These are phyloP conservation scores for Narthecium ossifragum DNA, from an alignment of 106 monocot genomes.

Conservation along the genomic window DNA sequence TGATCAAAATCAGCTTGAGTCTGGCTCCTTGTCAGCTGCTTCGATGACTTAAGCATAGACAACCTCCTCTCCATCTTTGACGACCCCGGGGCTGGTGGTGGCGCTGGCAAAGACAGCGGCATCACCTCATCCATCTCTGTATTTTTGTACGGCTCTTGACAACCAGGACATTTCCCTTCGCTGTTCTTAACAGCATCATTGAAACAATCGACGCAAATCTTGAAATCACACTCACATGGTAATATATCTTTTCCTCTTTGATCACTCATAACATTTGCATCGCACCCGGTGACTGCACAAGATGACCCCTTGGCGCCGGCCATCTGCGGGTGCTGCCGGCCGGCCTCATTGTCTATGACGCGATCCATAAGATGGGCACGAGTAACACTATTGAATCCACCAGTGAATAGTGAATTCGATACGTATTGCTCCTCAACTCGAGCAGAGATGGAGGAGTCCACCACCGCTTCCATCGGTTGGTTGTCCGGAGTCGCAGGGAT, in stretches of 20 bases:
- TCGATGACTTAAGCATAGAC: slow-evolving; percentile 29
- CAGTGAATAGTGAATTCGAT: slow-evolving; percentile 81
- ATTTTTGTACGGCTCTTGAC: slow-evolving; percentile 77
- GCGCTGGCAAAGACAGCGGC: slow-evolving; percentile 22
- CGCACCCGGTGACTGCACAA: slow-evolving; percentile 70
- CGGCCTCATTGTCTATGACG: slow-evolving; percentile 29
- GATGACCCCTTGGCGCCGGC: slow-evolving; percentile 21
- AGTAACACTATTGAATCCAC: slow-evolving; percentile 86
- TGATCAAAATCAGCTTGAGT: slow-evolving; percentile 27
- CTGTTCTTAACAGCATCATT: slow-evolving; percentile 56
- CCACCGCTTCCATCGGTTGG: slow-evolving; percentile 29
- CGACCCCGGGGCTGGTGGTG: neutral
- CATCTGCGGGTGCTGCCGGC: slow-evolving; percentile 27
- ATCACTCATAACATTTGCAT: slow-evolving; percentile 56
- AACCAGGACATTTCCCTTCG: slow-evolving; percentile 64
- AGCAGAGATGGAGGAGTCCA: slow-evolving; percentile 29
- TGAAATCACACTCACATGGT: slow-evolving; percentile 93
- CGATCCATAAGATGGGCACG: slow-evolving; percentile 71
- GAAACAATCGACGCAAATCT: slow-evolving; percentile 77
- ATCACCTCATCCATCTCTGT: slow-evolving; percentile 44
- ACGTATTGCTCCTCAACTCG: slow-evolving; percentile 66
- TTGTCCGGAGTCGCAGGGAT: slow-evolving; percentile 77
- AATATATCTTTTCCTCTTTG: slow-evolving; percentile 45
- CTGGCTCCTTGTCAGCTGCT: slow-evolving; percentile 10
- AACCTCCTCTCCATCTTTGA: slow-evolving; percentile 31